phyloP scores from a whole-genome alignment of 176 grass and related monocot genomes.

The Musa schizocarpa region DNA sequence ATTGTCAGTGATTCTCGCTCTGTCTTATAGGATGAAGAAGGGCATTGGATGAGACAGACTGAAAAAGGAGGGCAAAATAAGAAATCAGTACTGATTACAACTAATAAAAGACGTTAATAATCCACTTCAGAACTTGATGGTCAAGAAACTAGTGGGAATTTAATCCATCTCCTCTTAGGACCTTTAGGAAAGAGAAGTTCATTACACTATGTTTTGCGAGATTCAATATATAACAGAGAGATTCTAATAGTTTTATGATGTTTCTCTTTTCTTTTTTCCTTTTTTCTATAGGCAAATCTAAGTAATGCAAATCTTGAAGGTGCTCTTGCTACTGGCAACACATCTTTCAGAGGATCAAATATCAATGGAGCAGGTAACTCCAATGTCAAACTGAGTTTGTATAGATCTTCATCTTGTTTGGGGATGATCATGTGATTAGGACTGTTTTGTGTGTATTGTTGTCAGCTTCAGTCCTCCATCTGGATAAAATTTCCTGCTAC shows the following conservation, averaged over 20 bases:
- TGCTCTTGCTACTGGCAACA: constrained; percentile 72
- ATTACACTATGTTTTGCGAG: neutral
- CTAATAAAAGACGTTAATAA: neutral
- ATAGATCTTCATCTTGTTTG: neutral
- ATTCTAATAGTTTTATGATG: neutral
- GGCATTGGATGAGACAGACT: neutral
- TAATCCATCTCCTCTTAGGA: neutral
- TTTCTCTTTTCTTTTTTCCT: neutral
- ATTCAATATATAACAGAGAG: neutral
- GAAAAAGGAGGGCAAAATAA: neutral
- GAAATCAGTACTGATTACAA: neutral
- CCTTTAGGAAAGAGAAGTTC: neutral
- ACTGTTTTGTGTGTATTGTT: neutral
- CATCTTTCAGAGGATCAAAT: constrained; percentile 54
- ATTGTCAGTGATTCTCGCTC: neutral
- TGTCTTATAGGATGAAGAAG: neutral
- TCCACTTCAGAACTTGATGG: neutral
- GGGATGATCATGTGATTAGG: neutral
- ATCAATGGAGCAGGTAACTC: constrained; percentile 62
- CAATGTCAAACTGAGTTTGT: neutral
- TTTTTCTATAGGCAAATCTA: constrained; percentile 43
- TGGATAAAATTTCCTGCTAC: too few species aligned
- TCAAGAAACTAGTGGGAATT: neutral
- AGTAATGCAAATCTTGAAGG: constrained; percentile 82
- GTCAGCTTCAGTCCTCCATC: neutral